Conservation (phyloP, 1,284 basidiomycete genomes). For the Irpex sp. region DNA sequence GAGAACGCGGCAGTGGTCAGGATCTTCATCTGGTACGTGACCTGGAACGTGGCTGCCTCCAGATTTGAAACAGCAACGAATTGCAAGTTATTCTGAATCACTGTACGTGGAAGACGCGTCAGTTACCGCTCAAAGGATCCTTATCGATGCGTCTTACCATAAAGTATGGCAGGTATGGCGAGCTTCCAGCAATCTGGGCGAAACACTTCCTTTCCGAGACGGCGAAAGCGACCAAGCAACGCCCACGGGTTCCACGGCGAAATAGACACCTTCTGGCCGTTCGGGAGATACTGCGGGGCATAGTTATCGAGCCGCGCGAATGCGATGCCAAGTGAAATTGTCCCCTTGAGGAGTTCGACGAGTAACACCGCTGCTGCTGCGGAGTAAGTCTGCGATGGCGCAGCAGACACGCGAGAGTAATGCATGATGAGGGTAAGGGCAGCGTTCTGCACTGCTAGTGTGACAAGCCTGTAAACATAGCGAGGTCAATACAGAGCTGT, state of each 20-base stretch:
- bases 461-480: conserved; percentile 63
- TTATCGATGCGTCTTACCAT: conserved; percentile 33
- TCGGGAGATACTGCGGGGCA: conserved; percentile 22
- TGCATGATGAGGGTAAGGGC: conserved; percentile 90
- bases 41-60: conserved; percentile 89
- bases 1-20: conserved; percentile 94
- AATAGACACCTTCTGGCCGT: conserved; percentile 15
- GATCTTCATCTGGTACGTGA: conserved; percentile 95
- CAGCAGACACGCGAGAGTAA: conserved; percentile 84
- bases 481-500: conserved; percentile 2
- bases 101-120: conserved; percentile 25
- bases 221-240: conserved; percentile 37
- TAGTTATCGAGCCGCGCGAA: conserved; percentile 32
- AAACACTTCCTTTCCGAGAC: conserved; percentile 49
- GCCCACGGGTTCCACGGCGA: conserved; percentile 32
- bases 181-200: conserved; percentile 76
- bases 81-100: conserved; percentile 93
- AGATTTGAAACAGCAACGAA: conserved; percentile 92
- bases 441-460: conserved; percentile 92
- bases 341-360: conserved; percentile 90
- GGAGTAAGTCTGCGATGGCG: conserved; percentile 78
- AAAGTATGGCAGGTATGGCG: conserved; percentile 80
- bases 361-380: conserved; percentile 90
- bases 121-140: neutral
- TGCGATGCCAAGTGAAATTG: conserved; percentile 77